Percentiles rank a stretch among this genome's conserved stretches.
Conservation (phyloP, 1,139 yeast genomes). For the Candida tunisiensis region DNA sequence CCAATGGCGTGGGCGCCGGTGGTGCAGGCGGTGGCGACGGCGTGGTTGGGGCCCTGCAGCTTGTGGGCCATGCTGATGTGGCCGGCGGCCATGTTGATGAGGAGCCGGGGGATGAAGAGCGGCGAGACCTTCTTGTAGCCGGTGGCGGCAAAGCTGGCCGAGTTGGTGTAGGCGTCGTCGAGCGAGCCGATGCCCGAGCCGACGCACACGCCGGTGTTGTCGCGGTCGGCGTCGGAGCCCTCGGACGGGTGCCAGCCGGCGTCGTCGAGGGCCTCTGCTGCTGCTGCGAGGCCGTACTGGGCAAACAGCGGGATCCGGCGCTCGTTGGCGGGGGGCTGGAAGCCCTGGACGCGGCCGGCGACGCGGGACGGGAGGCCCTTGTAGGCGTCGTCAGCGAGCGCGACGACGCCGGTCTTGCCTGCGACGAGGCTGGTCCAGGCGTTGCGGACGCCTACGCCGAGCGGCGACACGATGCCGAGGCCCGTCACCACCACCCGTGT, state of each 20-base stretch:
- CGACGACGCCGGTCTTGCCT: slow-evolving; percentile 19
- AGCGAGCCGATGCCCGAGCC: slow-evolving; percentile 93
- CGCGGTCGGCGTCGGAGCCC: slow-evolving; percentile 15
- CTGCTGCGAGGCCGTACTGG: slow-evolving; percentile 65
- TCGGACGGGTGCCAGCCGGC: slow-evolving; percentile 32
- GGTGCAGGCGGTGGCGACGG: slow-evolving; percentile 92
- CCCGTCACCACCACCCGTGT: slow-evolving; percentile 81
- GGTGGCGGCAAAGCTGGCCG: slow-evolving; percentile 28
- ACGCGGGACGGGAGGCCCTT: slow-evolving; percentile 55
- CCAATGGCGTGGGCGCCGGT: slow-evolving; percentile 92
- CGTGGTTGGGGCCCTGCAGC: slow-evolving; percentile 70
- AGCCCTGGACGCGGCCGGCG: slow-evolving; percentile 46
- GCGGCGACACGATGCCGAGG: slow-evolving; percentile 68
- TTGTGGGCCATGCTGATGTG: slow-evolving; percentile 67
- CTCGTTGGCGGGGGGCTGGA: slow-evolving; percentile 14
- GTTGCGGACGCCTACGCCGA: slow-evolving; percentile 45
- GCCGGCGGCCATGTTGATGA: slow-evolving; percentile 93
- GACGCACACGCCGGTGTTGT: slow-evolving; percentile 54
- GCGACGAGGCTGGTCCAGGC: slow-evolving; percentile 21
- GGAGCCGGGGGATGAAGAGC: slow-evolving; percentile 62
- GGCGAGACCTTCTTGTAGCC: slow-evolving; percentile 76
- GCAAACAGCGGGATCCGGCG: slow-evolving; percentile 57
- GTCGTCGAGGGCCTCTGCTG: slow-evolving; percentile 60
- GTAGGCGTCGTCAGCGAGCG: slow-evolving; percentile 33
- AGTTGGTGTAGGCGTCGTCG: slow-evolving; percentile 51